Base-by-base conservation (phyloP, 164 flowering plant species). In the Tetracentron sinense region DNA sequence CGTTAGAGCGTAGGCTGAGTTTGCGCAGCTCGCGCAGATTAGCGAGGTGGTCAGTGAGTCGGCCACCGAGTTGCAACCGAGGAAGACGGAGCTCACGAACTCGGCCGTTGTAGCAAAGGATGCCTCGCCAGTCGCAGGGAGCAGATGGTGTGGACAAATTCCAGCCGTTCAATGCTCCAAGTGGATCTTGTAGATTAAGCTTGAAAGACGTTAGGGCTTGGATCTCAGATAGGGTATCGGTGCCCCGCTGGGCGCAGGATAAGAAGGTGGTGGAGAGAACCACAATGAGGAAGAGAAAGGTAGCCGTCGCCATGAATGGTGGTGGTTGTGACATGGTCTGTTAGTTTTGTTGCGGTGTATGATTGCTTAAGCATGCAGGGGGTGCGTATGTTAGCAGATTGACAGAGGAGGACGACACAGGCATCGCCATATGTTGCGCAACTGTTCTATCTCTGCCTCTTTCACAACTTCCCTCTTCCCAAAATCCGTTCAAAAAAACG, bases 101-200 rank as follows among this genome's bases (percentile, higher is more conserved):
- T 16, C 81, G 71, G 76, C 65, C 66, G 35, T 59, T 20, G 53
- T 47, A 70, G 65, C 99, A 94, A 19, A 22, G 20, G 53, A 94
- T 71, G 38, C 98, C 98, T 25, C 83, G 85, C 98, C 98, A 94
- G 78, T 91, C 95, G 56, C 98, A 93, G 8, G 98, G 98, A 33
- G 98, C 92, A 11, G 66, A 52, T 0, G 86, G 80, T 19, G 94
- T 77, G 50, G 90, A 63, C 0, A 79, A 6, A 56, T 82, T 79
- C 98, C 98, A 93, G 29, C 82, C 81, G 72, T 33, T 62, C 17
- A 90, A 66, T 0, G 83, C 85, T 16, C 84, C 90, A 22, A 82
- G 83, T 0, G 97, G 97, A 51, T 93, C 98, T 42, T 72, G 76
- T 20, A 93, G 85, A 52, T 68, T 71, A 42, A 60, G 74, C 71